Base-by-base conservation (phyloP, 805 yeast genomes). In the Candida vaughaniae region DNA sequence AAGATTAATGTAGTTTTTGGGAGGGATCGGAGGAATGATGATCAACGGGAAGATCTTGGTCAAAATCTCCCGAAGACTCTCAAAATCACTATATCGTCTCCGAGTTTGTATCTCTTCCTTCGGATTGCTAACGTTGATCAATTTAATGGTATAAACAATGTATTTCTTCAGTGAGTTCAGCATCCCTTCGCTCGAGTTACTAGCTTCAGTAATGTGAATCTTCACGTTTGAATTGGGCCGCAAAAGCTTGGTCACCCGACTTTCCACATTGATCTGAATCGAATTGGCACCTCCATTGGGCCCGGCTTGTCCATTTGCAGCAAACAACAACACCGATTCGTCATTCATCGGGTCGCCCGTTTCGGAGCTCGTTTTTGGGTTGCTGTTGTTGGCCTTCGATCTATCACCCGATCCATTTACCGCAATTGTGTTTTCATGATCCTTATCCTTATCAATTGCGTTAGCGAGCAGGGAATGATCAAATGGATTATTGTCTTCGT, bases 1-100 rank as follows among this genome's bases (percentile, higher is more conserved):
- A 25, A 66, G 56, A 29, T 64, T 60, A 28, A 63, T 46, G 46
- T 66, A 68, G 43, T 68, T 66, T 41, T 69, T 69, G 0, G 71
- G 69, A 0, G 99, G 99, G 7, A 93, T 91, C 1, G 98, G 97
- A 5, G 99, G 99, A 4, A 93, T 78, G 3, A 93, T 75, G 3
- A 80, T 56, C 3, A 93, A 78, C 3, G 99, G 97, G 46, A 84
- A 83, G 25, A 86, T 62, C 48, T 82, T 79, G 3, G 80, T 68
- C 16, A 93, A 66, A 4, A 84, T 73, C 27, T 78, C 82, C 43
- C 96, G 70, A 30, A 93, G 69, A 33, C 85, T 78, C 52, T 87
- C 96, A 56, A 93, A 93, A 56, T 93, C 99, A 22, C 95, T 84
- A 57, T 93, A 93, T 30, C 98, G 71, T 37, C 69, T 52, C 50